These are phyloP conservation scores for Centaurea solstitialis DNA, from an alignment of 129 eudicot genomes.

Conservation along the genomic window DNA sequence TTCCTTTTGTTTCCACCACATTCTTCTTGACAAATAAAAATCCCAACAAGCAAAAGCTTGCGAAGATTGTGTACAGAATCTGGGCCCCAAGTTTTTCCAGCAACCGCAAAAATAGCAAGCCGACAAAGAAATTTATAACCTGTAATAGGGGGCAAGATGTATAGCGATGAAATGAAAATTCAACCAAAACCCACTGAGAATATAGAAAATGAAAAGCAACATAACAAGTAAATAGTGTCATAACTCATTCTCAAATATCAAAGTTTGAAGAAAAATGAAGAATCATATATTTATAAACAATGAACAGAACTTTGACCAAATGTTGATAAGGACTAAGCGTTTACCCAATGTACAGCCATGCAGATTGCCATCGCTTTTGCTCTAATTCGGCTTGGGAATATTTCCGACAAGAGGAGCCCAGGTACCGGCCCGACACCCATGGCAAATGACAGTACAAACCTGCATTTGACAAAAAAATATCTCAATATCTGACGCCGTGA, in stretches of 20 bases:
- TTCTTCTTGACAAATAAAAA: conserved; percentile 57
- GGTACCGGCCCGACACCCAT: conserved; percentile 94
- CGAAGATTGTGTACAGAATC: conserved; percentile 62
- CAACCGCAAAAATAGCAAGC: conserved; percentile 69
- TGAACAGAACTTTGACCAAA: not conserved
- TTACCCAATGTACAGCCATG: conserved; percentile 98
- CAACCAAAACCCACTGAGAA: not conserved
- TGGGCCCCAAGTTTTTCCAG: conserved; percentile 78
- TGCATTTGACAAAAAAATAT: conserved; percentile 24
- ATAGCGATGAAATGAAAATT: not conserved
- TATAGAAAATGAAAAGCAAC: not conserved
- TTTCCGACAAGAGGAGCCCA: conserved; percentile 78
- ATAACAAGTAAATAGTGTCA: not conserved
- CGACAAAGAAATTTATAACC: conserved; percentile 84
- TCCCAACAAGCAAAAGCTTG: conserved; percentile 61
- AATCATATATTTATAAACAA: not conserved
- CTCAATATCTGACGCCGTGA: not conserved
- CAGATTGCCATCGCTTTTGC: conserved; percentile 92
- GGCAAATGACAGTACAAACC: conserved; percentile 75
- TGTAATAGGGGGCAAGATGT: conserved; percentile 20
- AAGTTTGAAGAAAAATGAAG: not conserved
- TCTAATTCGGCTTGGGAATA: conserved; percentile 72
- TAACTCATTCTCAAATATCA: not conserved
- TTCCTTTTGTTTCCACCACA: conserved; percentile 85
- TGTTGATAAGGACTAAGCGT: not conserved